Evolutionary conservation across 345 rosid species (phyloP), one percentile per base, ranked within the genome.

Genomic region (Salix purpurea): DNA sequence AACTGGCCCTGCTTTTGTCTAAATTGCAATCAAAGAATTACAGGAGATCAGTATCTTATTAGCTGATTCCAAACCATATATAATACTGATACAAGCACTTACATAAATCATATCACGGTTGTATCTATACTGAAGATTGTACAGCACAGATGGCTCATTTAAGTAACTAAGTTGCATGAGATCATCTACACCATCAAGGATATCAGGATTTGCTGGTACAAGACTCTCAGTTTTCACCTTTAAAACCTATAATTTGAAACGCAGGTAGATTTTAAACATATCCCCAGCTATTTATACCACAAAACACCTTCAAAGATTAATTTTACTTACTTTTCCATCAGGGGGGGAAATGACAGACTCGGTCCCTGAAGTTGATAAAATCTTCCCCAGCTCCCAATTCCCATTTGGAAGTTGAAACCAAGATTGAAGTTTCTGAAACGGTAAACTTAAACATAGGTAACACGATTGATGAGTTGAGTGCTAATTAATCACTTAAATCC

Each of bases 1-100:
- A 40, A 96, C 92, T 2, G 99, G 99, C 64, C 99, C 99, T 77
- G 99, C 99, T 87, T 93, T 96, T 76, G 99, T 96, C 99, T 96
- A 82, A 50, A 72, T 44, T 70, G 76, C 77, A 80, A 65, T 7
- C 58, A 74, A 78, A 52, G 11, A 67, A 61, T 77, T 81, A 77
- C 46, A 50, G 39, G 67, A 67, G 28, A 19, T 44, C 73, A 8
- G 26, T 54, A 8, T 37, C 78, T 37, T 8, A 62, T 37, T 32
- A 76, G 26, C 77, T 50, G 61, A 70, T 64, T 77, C 65, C 71
- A 46, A 69, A 84, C 26, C 30, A 61, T 42, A 78, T 18, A 46
- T 26, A 66, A 77, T 37, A 77, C 12, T 5, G 72, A 74, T n/a
- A 24, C 10, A 67, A 79, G 84, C 65, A 86, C 97, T 90, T 87